Percentiles rank a stretch among this genome's conserved stretches.
These are phyloP conservation scores for Elaphomyces granulatus DNA, from an alignment of 495 filamentous ascomycete genomes.

Conservation along the genomic window DNA sequence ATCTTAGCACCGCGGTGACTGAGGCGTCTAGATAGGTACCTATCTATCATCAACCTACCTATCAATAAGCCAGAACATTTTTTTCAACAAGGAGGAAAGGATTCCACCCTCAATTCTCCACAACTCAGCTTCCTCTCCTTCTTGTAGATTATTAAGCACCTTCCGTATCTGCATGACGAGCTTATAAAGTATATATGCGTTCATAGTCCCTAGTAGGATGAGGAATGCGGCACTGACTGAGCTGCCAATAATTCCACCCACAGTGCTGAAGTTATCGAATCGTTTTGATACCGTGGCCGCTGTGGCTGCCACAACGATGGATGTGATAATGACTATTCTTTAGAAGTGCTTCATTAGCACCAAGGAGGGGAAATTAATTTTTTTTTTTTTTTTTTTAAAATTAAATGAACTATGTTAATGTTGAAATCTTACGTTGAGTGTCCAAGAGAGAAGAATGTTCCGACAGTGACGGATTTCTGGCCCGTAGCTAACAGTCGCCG, in stretches of 20 bases:
- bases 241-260: constrained; percentile 73
- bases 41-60: constrained; percentile 30
- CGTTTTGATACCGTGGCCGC: constrained; percentile 61
- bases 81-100: constrained; percentile 54
- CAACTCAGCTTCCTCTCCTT: constrained; percentile 38
- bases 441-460: constrained; percentile 88
- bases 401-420: not conserved
- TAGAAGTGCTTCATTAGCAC: too few relatives aligned
- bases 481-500: constrained; percentile 77
- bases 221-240: constrained; percentile 71
- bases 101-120: constrained; percentile 65
- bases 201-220: constrained; percentile 67
- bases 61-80: constrained; percentile 72
- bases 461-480: constrained; percentile 78
- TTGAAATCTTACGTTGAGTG: constrained; percentile 54
- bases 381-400: constrained; percentile 1
- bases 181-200: constrained; percentile 69
- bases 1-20: too few relatives aligned
- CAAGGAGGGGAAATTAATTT: too few relatives aligned
- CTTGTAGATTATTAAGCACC: constrained; percentile 35
- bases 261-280: constrained; percentile 65
- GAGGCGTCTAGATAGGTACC: too few relatives aligned
- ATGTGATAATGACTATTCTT: constrained; percentile 78
- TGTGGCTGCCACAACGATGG: constrained; percentile 80
- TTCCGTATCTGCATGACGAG: constrained; percentile 52